Conservation (phyloP, 805 yeast genomes). For the Saturnispora diversa region DNA sequence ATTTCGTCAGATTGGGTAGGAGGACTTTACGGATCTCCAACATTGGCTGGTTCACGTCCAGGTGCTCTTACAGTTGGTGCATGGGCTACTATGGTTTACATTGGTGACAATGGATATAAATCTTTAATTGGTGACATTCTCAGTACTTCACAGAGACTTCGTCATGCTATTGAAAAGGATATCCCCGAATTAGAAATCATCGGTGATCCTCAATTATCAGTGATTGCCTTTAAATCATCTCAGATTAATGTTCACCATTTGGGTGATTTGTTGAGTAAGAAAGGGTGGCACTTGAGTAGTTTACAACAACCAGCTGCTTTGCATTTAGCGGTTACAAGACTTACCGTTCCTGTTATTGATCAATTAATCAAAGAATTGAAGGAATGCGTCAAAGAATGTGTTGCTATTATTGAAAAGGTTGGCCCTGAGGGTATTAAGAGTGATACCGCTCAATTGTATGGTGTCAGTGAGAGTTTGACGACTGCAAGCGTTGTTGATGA, state of each 20-base stretch:
- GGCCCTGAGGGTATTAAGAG: slow-evolving; percentile 20
- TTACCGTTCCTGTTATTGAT: slow-evolving; percentile 55
- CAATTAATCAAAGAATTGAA: slow-evolving; percentile 49
- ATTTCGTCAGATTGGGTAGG: slow-evolving; percentile 84
- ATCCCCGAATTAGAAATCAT: slow-evolving; percentile 56
- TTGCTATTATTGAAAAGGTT: slow-evolving; percentile 16
- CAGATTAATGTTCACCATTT: slow-evolving; percentile 65
- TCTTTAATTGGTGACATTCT: slow-evolving; percentile 62
- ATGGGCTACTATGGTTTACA: slow-evolving; percentile 83
- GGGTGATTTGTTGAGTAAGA: slow-evolving; percentile 57
- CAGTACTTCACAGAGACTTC: slow-evolving; percentile 51
- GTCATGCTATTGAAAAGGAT: slow-evolving; percentile 35
- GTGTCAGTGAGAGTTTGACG: slow-evolving; percentile 87
- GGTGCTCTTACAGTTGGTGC: slow-evolving; percentile 98
- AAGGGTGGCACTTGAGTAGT: slow-evolving; percentile 86
- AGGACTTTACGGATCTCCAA: slow-evolving; percentile 93
- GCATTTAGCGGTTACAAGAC: slow-evolving; percentile 79
- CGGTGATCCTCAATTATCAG: slow-evolving; percentile 84
- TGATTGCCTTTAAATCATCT: slow-evolving; percentile 64
- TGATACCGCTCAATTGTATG: slow-evolving; percentile 85
- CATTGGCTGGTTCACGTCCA: slow-evolving; percentile 93
- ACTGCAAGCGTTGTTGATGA: slow-evolving; percentile 80
- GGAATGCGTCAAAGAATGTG: slow-evolving; percentile 35
- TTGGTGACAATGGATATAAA: slow-evolving; percentile 80
- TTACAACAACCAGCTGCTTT: slow-evolving; percentile 87